A percentile compares a stretch with the other conserved stretches of the same genome.
Conservation (phyloP, 2,329 filamentous ascomycete species). For the Talaromyces pinophilus region DNA sequence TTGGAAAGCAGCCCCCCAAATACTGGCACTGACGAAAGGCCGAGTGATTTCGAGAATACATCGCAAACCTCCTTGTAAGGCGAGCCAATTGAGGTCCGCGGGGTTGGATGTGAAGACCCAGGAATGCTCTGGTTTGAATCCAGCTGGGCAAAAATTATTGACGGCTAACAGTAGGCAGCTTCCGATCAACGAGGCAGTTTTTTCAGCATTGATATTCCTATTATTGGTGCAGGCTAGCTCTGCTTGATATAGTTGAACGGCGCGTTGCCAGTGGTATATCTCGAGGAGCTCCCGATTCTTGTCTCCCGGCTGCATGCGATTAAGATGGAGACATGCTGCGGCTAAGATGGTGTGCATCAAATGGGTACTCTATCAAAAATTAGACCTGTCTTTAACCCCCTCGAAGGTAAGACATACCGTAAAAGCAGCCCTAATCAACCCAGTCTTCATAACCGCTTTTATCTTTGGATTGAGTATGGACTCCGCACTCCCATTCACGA, state of each 20-base stretch:
- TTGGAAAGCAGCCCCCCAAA: slow-evolving; percentile 31
- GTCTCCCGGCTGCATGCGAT: slow-evolving; percentile 15
- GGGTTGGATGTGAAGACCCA: slow-evolving; percentile 40
- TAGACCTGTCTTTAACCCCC: background rate
- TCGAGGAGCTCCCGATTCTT: slow-evolving; percentile 19
- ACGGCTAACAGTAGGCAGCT: slow-evolving; percentile 41
- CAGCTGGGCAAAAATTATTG: slow-evolving; percentile 36
- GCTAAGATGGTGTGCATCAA: slow-evolving; percentile 22
- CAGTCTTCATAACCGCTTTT: slow-evolving; percentile 19
- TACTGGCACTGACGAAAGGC: slow-evolving; percentile 35
- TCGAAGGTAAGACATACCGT: background rate
- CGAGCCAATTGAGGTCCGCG: slow-evolving; percentile 39
- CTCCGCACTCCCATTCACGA: slow-evolving; percentile 9
- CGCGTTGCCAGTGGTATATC: slow-evolving; percentile 42
- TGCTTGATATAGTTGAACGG: slow-evolving; percentile 38
- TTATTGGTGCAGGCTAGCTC: slow-evolving; percentile 32
- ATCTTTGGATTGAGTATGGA: slow-evolving; percentile 15
- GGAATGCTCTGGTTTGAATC: slow-evolving; percentile 36
- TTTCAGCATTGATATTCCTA: slow-evolving; percentile 29
- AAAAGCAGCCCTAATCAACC: slow-evolving; percentile 18
- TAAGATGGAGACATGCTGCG: slow-evolving; percentile 18
- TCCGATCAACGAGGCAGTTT: slow-evolving; percentile 43
- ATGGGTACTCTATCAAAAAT: slow-evolving; percentile 12
- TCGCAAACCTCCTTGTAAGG: slow-evolving; percentile 38
- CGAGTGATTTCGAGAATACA: slow-evolving; percentile 32